These are phyloP conservation scores for Hemerocallis citrina DNA, from an alignment of 106 monocot genomes.

Conservation along the genomic window DNA sequence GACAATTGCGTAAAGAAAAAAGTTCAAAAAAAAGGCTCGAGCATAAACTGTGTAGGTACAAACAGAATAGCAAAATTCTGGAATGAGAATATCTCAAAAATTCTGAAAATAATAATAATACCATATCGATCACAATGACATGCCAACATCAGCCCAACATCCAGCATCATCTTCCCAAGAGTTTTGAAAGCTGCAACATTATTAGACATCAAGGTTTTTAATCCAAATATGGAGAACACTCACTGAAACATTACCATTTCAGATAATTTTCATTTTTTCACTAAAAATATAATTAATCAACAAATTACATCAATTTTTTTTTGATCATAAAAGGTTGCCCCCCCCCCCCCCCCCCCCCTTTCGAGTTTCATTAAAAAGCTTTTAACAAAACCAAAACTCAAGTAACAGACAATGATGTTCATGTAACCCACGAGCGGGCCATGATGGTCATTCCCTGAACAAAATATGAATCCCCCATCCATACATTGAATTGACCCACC, in stretches of 20 bases:
- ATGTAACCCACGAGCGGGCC: too few species aligned
- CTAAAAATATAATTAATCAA: background rate
- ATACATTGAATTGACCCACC: too few species aligned
- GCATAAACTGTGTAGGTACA: background rate
- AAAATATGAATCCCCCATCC: too few species aligned
- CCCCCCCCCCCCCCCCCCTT: too few species aligned
- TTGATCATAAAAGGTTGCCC: too few species aligned
- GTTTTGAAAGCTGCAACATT: constrained; percentile 77
- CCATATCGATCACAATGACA: constrained; percentile 93
- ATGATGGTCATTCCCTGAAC: too few species aligned
- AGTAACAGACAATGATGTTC: too few species aligned
- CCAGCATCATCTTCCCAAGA: constrained; percentile 81
- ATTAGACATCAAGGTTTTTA: constrained; percentile 1
- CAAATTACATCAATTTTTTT: too few species aligned
- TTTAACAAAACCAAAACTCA: too few species aligned
- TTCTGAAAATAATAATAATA: constrained; percentile 10
- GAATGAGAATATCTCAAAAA: background rate
- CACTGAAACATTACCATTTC: background rate
- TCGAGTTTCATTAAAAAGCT: too few species aligned
- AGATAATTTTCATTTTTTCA: background rate
- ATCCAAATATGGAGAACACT: background rate
- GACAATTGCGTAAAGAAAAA: background rate
- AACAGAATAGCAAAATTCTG: background rate
- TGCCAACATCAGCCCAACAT: constrained; percentile 79
- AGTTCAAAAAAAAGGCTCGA: too few species aligned